phyloP scores from a whole-genome alignment of 23 red algal genomes.

The Gracilaria caudata region DNA sequence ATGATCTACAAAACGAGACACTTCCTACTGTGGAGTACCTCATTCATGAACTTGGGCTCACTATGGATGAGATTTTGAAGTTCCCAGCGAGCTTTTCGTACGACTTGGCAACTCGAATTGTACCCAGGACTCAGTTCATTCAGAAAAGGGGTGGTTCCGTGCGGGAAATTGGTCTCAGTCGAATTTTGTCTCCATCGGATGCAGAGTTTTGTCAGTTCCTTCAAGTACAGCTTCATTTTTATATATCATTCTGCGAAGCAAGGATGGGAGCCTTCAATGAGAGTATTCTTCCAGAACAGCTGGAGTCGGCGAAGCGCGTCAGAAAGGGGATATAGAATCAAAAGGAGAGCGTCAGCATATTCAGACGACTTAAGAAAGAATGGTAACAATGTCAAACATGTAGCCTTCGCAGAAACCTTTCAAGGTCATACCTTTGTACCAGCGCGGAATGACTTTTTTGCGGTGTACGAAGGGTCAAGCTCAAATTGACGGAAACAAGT shows the following conservation, averaged over 20 bases:
- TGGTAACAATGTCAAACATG: too few species aligned
- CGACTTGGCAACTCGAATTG: slow-evolving; percentile 54
- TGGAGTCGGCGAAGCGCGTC: not conserved
- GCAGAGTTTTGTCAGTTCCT: slow-evolving; percentile 51
- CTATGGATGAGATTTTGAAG: slow-evolving; percentile 51
- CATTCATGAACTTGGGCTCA: slow-evolving; percentile 53
- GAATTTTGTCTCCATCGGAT: slow-evolving; percentile 32
- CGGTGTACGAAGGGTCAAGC: too few species aligned
- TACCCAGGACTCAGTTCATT: slow-evolving; percentile 74
- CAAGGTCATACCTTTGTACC: not conserved
- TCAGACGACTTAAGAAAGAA: not conserved
- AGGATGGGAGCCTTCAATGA: not conserved
- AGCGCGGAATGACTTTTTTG: not conserved
- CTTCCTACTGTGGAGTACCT: slow-evolving; percentile 76
- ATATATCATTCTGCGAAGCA: not conserved
- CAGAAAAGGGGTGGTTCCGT: slow-evolving; percentile 33
- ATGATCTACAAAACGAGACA: slow-evolving; percentile 64
- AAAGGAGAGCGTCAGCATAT: not conserved
- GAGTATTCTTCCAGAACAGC: not conserved
- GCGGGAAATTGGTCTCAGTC: slow-evolving; percentile 28
- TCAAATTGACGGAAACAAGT: too few species aligned
- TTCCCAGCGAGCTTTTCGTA: slow-evolving; percentile 87
- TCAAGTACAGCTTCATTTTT: not conserved
- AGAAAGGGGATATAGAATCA: not conserved
- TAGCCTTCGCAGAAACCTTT: not conserved